A percentile compares a stretch with the other conserved stretches of the same genome.
Conservation (phyloP, 345 rosid genomes). For the Hibiscus trionum region DNA sequence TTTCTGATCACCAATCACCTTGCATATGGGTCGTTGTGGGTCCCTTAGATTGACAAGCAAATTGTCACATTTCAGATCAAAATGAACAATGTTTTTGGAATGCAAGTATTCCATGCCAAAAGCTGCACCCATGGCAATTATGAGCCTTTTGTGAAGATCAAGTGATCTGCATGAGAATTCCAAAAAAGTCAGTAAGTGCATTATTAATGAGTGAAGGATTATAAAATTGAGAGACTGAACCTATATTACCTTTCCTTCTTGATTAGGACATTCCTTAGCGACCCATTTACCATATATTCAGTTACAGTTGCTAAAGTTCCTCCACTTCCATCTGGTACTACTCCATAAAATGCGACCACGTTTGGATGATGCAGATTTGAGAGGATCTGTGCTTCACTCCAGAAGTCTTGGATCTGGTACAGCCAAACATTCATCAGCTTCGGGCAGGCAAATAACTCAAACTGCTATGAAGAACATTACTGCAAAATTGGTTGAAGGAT, state of each 20-base stretch:
- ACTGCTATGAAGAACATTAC: background rate
- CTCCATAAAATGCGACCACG: slow-evolving; percentile 69
- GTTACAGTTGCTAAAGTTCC: slow-evolving; percentile 72
- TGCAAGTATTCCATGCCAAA: slow-evolving; percentile 85
- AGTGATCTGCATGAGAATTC: slow-evolving; percentile 37
- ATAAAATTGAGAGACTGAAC: background rate
- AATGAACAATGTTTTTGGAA: slow-evolving; percentile 59
- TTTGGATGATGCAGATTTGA: slow-evolving; percentile 75
- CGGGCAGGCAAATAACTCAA: background rate
- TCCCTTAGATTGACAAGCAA: slow-evolving; percentile 59
- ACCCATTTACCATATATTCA: slow-evolving; percentile 73
- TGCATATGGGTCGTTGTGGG: slow-evolving; percentile 68
- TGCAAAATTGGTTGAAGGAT: background rate
- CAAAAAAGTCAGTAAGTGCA: background rate
- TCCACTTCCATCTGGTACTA: slow-evolving; percentile 62
- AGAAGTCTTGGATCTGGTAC: slow-evolving; percentile 53
- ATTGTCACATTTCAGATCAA: slow-evolving; percentile 66
- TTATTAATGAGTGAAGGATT: background rate
- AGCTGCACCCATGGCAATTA: slow-evolving; percentile 69
- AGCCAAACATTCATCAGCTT: slow-evolving; percentile 13
- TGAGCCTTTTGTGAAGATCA: slow-evolving; percentile 41
- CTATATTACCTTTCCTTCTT: slow-evolving; percentile 46
- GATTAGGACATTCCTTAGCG: slow-evolving; percentile 57
- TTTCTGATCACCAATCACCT: slow-evolving; percentile 25
- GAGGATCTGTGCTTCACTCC: slow-evolving; percentile 77